Evolutionary conservation across 1,284 basidiomycete genomes (phyloP).

Genomic region (Cryptococcus sp.): DNA sequence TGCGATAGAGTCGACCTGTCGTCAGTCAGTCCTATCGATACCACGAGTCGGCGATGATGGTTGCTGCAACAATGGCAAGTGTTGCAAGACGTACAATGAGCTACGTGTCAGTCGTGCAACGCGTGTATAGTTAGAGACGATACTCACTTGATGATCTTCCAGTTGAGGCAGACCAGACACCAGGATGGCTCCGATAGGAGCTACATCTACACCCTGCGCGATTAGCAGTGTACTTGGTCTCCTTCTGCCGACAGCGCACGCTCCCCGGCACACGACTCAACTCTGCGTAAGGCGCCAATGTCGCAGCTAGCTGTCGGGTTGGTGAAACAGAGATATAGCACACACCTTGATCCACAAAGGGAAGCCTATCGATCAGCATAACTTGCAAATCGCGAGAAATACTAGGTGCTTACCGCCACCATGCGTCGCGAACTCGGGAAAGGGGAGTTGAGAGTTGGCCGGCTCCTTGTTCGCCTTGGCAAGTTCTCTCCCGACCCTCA

Average conservation of each 20-base stretch:
- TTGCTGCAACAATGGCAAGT: too few species aligned
- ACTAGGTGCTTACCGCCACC: slow-evolving; percentile 44
- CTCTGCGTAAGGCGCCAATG: too few species aligned
- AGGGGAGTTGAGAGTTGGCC: slow-evolving; percentile 24
- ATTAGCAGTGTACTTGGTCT: too few species aligned
- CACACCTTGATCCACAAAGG: slow-evolving; percentile 39
- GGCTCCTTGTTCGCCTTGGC: slow-evolving; percentile 23
- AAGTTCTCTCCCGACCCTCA: slow-evolving; percentile 33
- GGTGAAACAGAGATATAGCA: neutral
- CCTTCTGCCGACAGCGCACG: too few species aligned
- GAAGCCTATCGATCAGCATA: slow-evolving; percentile 21
- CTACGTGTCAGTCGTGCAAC: neutral
- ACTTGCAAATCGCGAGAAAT: too few species aligned
- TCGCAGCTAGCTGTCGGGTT: too few species aligned
- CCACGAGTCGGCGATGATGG: too few species aligned
- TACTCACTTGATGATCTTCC: slow-evolving; percentile 43
- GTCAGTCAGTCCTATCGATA: too few species aligned
- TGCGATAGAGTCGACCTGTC: slow-evolving; percentile 17
- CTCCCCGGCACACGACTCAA: too few species aligned
- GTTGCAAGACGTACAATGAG: slow-evolving; percentile 7
- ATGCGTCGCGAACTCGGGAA: slow-evolving; percentile 40
- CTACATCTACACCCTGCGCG: slow-evolving; percentile 20
- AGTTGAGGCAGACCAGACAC: slow-evolving; percentile 46
- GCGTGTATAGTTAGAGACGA: too few species aligned
- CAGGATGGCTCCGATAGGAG: slow-evolving; percentile 43